Evolutionary conservation across 2,329 filamentous ascomycete genomes (phyloP).

Genomic region (Botrytis tulipae): DNA sequence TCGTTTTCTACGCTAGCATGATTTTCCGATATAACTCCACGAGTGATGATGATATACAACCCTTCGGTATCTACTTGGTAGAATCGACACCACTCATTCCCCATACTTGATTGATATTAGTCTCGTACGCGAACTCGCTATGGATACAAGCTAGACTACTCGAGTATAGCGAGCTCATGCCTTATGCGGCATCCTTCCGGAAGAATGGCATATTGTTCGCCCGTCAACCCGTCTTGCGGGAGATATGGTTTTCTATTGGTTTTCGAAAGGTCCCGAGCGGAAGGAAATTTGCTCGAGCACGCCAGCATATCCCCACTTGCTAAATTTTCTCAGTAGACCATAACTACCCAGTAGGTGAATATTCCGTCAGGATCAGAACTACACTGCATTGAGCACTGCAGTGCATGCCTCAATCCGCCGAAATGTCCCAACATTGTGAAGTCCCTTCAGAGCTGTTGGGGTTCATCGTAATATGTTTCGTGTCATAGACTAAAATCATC

Average conservation of each 20-base stretch:
- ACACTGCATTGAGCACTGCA: background rate
- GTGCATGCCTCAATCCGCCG: background rate
- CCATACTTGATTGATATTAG: background rate
- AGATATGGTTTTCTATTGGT: background rate
- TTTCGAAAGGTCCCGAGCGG: background rate
- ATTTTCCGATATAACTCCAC: background rate
- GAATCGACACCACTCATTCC: background rate
- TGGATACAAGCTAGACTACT: background rate
- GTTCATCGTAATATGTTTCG: slow-evolving; percentile 1
- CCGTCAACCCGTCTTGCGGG: background rate
- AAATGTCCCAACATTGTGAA: background rate
- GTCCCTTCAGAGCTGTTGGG: background rate
- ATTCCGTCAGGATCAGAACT: background rate
- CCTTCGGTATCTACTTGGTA: background rate
- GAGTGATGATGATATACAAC: background rate
- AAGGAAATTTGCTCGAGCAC: slow-evolving; percentile 5
- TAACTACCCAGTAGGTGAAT: background rate
- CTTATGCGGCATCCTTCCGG: background rate
- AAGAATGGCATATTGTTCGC: background rate
- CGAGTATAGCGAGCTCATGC: background rate
- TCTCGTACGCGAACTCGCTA: background rate
- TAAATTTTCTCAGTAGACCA: background rate
- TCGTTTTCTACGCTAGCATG: background rate
- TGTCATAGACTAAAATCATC: background rate
- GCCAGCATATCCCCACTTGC: background rate